A percentile compares a stretch with the other conserved stretches of the same genome.
These are phyloP conservation scores for Pharus latifolius DNA, from an alignment of 176 grass and related monocot genomes.

Conservation along the genomic window DNA sequence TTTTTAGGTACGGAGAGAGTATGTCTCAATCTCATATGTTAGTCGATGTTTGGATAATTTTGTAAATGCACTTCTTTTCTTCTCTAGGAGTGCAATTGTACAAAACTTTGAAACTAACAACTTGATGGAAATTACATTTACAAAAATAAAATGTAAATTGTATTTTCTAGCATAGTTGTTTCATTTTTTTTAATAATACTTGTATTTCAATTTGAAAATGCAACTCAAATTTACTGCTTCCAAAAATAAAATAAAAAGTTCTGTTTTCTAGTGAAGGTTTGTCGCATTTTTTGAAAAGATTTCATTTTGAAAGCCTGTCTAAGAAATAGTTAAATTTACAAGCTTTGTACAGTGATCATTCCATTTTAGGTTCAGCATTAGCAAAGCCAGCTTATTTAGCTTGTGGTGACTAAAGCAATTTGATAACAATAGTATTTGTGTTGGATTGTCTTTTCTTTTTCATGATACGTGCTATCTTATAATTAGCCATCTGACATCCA, in stretches of 20 bases:
- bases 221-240: not conserved
- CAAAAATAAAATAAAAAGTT: not conserved
- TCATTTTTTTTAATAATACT: not conserved
- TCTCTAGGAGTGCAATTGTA: not conserved
- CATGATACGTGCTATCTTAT: not conserved
- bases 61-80: not conserved
- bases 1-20: not conserved
- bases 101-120: not conserved
- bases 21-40: no score
- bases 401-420: not conserved
- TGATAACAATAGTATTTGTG: not conserved
- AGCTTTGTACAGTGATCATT: not conserved
- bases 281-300: not conserved
- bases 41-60: not conserved
- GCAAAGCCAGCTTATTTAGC: not conserved
- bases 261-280: not conserved
- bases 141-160: constrained; percentile 7
- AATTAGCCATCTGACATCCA: not conserved
- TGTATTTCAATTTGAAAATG: no score
- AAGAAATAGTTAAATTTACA: constrained; percentile 3
- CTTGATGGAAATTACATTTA: not conserved
- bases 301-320: not conserved
- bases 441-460: not conserved
- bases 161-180: not conserved
- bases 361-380: not conserved